Base-by-base conservation (phyloP, 2,329 filamentous ascomycete species). In the Botrytis deweyae region DNA sequence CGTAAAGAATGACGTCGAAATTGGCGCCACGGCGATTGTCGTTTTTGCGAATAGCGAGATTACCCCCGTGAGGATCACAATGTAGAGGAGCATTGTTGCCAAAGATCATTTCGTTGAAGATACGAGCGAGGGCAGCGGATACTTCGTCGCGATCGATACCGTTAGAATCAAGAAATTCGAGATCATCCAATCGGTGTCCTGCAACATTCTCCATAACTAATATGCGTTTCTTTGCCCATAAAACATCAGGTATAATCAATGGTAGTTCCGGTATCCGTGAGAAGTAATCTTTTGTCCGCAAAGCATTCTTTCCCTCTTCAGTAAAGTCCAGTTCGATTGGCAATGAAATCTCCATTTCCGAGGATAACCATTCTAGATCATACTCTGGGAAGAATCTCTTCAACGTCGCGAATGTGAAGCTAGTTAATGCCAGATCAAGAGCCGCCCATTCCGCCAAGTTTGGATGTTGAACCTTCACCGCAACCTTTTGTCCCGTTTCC, bases 71-170 rank as follows among this genome's bases (percentile, higher is more conserved):
- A 0, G 96, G 96, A 81, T 99, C 96, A 83, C 96, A 99, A 84
- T 99, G 96, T 58, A 99, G 85, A 0, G 96, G 94, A 0, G 95
- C 95, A 74, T 91, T 88, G 70, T 91, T 89, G 67, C 95, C 95
- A 78, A 99, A 99, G 78, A 99, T 98, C 96, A 99, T 99, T 82
- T 98, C 95, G 85, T 99, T 99, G 87, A 99, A 99, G 74, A 99
- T 94, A 74, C 91, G 90, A 0, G 96, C 92, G 6, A 99, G 86
- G 0, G 94, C 92, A 1, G 95, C 95, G 0, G 95, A 97, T 8
- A 99, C 96, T 83, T 98, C 95, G 80, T 98, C 96, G 33, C 96
- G 90, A 82, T 97, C 94, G 81, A 99, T 99, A 74, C 89, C 88
- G 81, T 97, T 92, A 10, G 87, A 85, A 82, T 98, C 96, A 5